These are phyloP conservation scores for Polygonum maritimum DNA, from an alignment of 148 eudicot species.

Conservation along the genomic window DNA sequence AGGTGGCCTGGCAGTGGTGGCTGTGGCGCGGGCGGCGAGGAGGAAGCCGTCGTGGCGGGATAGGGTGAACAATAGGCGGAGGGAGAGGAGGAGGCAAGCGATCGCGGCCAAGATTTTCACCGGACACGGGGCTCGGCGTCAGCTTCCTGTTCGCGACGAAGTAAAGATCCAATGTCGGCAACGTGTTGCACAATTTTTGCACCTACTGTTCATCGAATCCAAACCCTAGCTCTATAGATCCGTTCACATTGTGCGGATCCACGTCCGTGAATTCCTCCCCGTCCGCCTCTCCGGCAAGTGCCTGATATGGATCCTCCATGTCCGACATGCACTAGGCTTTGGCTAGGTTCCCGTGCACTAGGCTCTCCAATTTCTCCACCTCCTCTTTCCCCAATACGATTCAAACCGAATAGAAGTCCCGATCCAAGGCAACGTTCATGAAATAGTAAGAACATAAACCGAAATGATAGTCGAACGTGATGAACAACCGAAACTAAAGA, in stretches of 20 bases:
- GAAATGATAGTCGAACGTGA: no score
- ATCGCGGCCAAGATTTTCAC: conserved; percentile 80
- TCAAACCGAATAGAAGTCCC: no score
- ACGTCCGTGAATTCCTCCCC: conserved; percentile 38
- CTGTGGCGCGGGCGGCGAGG: conserved; percentile 24
- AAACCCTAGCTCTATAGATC: conserved; percentile 71
- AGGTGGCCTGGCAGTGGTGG: conserved; percentile 14
- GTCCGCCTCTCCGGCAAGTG: background rate
- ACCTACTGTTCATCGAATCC: conserved; percentile 67
- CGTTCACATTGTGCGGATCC: conserved; percentile 66
- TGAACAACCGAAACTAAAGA: no score
- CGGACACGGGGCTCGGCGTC: conserved; percentile 36
- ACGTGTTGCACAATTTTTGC: conserved; percentile 41
- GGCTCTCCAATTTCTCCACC: conserved; percentile 39
- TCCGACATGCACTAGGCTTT: conserved; percentile 17
- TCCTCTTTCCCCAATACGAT: conserved; percentile 21
- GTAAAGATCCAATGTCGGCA: conserved; percentile 75
- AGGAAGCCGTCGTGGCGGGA: conserved; percentile 96
- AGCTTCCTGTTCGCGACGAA: conserved; percentile 65
- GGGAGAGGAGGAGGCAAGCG: conserved; percentile 86
- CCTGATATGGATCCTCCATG: background rate
- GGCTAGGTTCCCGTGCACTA: conserved; percentile 39
- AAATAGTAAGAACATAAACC: no score
- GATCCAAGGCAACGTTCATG: no score
- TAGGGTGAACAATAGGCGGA: conserved; percentile 79